A percentile compares a stretch with the other conserved stretches of the same genome.
Conservation (phyloP, 2,329 filamentous ascomycete species). For the Daldinia sp. region DNA sequence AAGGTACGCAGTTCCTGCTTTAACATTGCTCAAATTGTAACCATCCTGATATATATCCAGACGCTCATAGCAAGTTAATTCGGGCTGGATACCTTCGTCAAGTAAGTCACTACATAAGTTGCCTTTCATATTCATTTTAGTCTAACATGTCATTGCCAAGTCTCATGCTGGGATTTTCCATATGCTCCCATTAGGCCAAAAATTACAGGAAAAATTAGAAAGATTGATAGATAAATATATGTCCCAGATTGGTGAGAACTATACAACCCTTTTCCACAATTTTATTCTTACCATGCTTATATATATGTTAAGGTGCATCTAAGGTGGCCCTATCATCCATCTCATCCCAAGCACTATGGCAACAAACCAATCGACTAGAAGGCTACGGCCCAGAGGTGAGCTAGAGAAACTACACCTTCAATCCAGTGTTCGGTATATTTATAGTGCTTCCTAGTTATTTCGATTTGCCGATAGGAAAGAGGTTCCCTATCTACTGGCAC, state of each 20-base stretch:
- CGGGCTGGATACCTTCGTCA: constrained; percentile 80
- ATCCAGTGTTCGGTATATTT: constrained; percentile 38
- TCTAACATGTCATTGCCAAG: constrained; percentile 56
- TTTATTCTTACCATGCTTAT: constrained; percentile 28
- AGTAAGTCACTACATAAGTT: constrained; percentile 57
- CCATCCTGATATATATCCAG: constrained; percentile 55
- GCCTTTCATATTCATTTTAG: background rate
- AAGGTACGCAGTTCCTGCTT: constrained; percentile 56
- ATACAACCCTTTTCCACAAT: background rate
- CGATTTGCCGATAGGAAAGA: constrained; percentile 83
- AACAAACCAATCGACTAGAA: constrained; percentile 82
- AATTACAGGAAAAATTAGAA: constrained; percentile 91
- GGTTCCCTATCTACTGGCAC: constrained; percentile 80
- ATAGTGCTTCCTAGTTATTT: constrained; percentile 71
- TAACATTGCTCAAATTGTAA: background rate
- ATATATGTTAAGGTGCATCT: constrained; percentile 43
- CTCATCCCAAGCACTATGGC: constrained; percentile 87
- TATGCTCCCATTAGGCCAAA: constrained; percentile 84
- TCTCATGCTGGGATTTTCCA: constrained; percentile 94
- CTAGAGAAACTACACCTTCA: background rate
- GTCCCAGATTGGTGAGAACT: constrained; percentile 72
- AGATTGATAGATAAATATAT: constrained; percentile 89
- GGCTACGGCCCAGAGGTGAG: constrained; percentile 77
- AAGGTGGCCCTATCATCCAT: constrained; percentile 83
- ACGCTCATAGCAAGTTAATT: constrained; percentile 75